These are phyloP conservation scores for Sclerotiophoma versabilis DNA, from an alignment of 2,329 filamentous ascomycete genomes.

Conservation along the genomic window DNA sequence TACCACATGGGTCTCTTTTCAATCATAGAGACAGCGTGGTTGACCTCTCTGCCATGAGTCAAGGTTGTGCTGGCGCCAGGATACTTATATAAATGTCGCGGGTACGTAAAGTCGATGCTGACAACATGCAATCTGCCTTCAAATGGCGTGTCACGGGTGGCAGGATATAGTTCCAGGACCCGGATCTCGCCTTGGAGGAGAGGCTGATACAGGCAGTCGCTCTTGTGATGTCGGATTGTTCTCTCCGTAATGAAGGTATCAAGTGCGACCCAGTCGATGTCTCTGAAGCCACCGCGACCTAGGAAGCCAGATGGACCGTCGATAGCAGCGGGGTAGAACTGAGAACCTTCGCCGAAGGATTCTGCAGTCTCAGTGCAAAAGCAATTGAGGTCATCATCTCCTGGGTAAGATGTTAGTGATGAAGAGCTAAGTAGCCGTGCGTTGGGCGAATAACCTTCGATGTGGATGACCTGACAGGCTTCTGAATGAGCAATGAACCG, in stretches of 20 bases:
- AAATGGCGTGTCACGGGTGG: conserved; percentile 9
- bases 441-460: neutral
- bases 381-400: neutral
- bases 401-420: neutral
- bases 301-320: neutral
- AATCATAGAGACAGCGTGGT: conserved; percentile 27
- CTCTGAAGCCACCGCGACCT: neutral
- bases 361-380: neutral
- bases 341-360: neutral
- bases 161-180: conserved; percentile 29
- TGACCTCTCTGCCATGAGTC: neutral
- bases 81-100: neutral
- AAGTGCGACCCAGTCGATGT: too few relatives aligned
- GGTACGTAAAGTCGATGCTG: neutral
- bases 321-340: neutral
- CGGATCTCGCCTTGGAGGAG: conserved; percentile 28
- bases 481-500: neutral
- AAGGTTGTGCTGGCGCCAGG: neutral
- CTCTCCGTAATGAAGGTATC: too few relatives aligned
- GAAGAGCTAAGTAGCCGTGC: neutral
- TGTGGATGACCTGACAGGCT: neutral
- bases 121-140: conserved; percentile 5
- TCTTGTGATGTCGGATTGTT: too few relatives aligned
- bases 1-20: conserved; percentile 27
- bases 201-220: conserved; percentile 4